Percentiles rank a stretch among this genome's conserved stretches.
Evolutionary conservation across 208 protist genomes (phyloP).

Genomic region (Acanthamoeba healyi): DNA sequence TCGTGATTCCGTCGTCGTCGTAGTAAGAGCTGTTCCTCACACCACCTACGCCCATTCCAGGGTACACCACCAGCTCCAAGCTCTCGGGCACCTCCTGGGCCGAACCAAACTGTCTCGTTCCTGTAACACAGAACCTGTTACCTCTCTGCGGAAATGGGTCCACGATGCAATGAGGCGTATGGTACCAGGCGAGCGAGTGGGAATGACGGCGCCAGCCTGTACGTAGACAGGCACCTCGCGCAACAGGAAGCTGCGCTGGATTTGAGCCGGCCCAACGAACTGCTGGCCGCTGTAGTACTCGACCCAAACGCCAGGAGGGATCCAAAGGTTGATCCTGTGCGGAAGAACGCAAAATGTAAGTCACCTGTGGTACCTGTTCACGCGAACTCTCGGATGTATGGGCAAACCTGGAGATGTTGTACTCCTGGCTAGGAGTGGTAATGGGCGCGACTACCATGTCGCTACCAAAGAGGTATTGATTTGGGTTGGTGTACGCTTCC

Average conservation of each 20-base stretch:
- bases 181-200: slow-evolving; percentile 42
- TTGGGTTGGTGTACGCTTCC: slow-evolving; percentile 2
- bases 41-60: not conserved
- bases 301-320: slow-evolving; percentile 33
- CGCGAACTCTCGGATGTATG: no score
- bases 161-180: no score
- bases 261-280: slow-evolving; percentile 6
- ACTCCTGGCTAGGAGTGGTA: slow-evolving; percentile 18
- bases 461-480: slow-evolving; percentile 38
- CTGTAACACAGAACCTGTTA: no score
- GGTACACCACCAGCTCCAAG: slow-evolving; percentile 29
- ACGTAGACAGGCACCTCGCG: slow-evolving; percentile 52
- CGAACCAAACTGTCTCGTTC: slow-evolving; percentile 51
- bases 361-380: no score
- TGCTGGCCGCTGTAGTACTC: slow-evolving; percentile 54
- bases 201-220: slow-evolving; percentile 36
- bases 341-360: no score
- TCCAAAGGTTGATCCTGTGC: not conserved
- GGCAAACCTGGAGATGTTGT: slow-evolving; percentile 62
- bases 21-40: slow-evolving; percentile 14
- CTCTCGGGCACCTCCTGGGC: slow-evolving; percentile 58
- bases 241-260: slow-evolving; percentile 49
- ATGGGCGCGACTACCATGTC: slow-evolving; percentile 53
- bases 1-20: slow-evolving; percentile 57
- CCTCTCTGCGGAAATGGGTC: no score